Evolutionary conservation across 805 yeast species (phyloP), one percentile per base, ranked within the genome.

Genomic region (Pichia phayaonensis): DNA sequence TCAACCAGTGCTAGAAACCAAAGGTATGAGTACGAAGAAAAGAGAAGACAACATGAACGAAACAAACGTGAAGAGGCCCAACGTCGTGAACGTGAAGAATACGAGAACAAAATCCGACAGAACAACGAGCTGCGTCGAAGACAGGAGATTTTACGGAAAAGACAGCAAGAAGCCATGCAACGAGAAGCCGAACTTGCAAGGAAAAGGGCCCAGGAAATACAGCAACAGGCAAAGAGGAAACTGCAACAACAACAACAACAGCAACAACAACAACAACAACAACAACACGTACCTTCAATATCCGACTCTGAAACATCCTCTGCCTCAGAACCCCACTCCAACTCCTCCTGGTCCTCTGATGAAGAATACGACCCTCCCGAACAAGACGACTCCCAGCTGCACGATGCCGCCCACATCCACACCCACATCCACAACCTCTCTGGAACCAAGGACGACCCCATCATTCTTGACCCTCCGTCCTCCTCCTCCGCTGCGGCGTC

Each of bases 131-230:
- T 41, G n/a, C 42, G 48, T 36, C 38, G 53, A 38, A 36, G 53
- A 11, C 29, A 8, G 18, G 41, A 16, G 41, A 38, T 16, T 22
- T 23, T 5, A 18, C 39, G 8, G 40, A 45, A 29, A 15, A 50
- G 43, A 24, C 45, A 42, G 29, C 20, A 40, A 5, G 44, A 24
- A 21, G 47, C 39, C 1, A 4, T 42, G 13, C 45, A 40, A 40
- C 22, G 53, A 7, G 53, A 50, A 31, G 53, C 47, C 2, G 50
- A 43, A 21, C 24, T 46, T 15, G 53, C 50, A 10, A 34, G 41
- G 12, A 39, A 23, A 26, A 26, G 53, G 20, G 44, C 47, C 2
- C 11, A 20, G 16, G 50, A 50, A 43, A 50, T 50, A 15, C 47
- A 50, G 31, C 45, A 46, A 38, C 41, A 21, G 8, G 53, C 53